Evolutionary conservation across 1,284 basidiomycete species (phyloP).

Genomic region (Ganoderma lingzhi): DNA sequence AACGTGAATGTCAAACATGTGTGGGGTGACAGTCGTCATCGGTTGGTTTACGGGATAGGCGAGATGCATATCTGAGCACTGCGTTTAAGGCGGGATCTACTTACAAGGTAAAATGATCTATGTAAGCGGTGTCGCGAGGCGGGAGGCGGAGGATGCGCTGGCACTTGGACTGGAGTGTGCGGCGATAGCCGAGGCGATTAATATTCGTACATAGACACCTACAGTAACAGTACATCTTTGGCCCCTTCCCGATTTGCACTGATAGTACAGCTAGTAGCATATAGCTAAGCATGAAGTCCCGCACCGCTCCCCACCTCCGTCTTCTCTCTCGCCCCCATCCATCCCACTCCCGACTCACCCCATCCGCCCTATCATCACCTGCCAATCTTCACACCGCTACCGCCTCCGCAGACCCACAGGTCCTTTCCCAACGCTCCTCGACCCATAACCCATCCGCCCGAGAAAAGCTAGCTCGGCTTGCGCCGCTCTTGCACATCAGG

Average conservation of each 20-base stretch:
- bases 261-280: not conserved
- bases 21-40: too few species aligned
- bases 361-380: not conserved
- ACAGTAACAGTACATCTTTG: not conserved
- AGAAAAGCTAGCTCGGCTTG: conserved; percentile 14
- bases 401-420: not conserved
- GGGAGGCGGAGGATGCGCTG: not conserved
- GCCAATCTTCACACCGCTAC: not conserved
- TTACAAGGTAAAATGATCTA: not conserved
- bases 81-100: not conserved
- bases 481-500: conserved; percentile 17
- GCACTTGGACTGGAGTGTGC: not conserved
- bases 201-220: conserved; percentile 18
- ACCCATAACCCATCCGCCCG: not conserved
- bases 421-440: not conserved
- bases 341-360: too few species aligned
- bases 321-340: conserved; percentile 7
- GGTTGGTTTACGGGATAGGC: not conserved
- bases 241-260: not conserved
- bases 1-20: not conserved
- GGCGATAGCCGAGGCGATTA: conserved; percentile 15
- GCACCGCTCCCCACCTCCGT: not conserved
- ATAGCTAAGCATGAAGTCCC: conserved; percentile 1
- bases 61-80: not conserved
- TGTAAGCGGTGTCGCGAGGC: not conserved